Evolutionary conservation across 2,329 filamentous ascomycete genomes (phyloP).

Genomic region (Ophiostoma sp.): DNA sequence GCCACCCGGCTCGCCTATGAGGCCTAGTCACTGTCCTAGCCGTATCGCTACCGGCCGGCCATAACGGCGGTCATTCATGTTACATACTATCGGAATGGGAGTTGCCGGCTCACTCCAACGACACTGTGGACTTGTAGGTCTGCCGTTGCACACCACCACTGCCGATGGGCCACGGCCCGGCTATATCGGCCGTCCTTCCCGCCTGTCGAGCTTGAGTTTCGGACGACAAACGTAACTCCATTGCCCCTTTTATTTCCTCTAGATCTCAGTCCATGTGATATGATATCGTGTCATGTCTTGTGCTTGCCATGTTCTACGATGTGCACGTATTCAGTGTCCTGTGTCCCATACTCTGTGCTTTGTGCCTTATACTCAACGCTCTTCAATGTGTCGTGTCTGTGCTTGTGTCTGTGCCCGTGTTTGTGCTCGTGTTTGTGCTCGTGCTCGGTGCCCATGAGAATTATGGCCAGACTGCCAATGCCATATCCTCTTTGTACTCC

Average conservation of each 20-base stretch:
- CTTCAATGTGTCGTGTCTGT: not conserved
- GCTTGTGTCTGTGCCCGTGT: not conserved
- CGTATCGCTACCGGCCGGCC: not conserved
- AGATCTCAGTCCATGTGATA: not conserved
- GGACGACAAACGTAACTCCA: not conserved
- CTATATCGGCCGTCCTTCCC: not conserved
- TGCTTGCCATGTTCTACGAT: not conserved
- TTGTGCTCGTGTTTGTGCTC: not conserved
- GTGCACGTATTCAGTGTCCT: not conserved
- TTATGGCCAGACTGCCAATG: no score
- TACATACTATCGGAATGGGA: not conserved
- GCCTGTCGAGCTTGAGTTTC: not conserved
- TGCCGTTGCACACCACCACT: not conserved
- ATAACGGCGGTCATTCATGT: not conserved
- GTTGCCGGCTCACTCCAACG: not conserved
- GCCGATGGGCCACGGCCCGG: slow-evolving; percentile 3
- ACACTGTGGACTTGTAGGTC: not conserved
- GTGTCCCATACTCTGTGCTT: not conserved
- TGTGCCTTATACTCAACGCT: not conserved
- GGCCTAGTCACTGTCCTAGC: not conserved
- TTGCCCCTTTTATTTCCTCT: not conserved
- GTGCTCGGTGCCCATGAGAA: not conserved
- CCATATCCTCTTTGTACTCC: not conserved
- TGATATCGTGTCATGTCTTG: not conserved
- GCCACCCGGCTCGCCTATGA: not conserved